phyloP scores from a whole-genome alignment of 352 stramenopile species.

The Phytopythium aichiense region DNA sequence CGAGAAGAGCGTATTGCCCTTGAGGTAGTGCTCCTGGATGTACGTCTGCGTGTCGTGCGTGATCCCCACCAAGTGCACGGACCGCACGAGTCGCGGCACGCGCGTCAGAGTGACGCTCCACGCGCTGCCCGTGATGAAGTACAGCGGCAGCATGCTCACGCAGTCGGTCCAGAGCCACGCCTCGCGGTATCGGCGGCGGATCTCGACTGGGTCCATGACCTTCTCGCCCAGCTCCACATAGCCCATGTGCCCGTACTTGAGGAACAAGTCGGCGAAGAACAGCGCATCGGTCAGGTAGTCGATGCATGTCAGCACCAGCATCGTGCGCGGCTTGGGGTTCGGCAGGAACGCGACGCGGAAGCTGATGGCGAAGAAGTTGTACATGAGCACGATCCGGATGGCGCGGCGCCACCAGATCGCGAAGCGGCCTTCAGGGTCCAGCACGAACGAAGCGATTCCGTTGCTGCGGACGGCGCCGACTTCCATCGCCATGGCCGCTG shows the following conservation, averaged over 20 bases:
- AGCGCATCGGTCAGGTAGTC: constrained; percentile 37
- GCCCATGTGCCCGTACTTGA: constrained; percentile 38
- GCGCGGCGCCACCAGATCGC: constrained; percentile 53
- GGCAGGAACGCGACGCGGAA: constrained; percentile 46
- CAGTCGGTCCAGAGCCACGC: constrained; percentile 31
- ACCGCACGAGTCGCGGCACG: constrained; percentile 38
- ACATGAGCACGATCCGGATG: constrained; percentile 44
- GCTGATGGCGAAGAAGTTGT: constrained; percentile 49
- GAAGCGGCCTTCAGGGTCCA: constrained; percentile 43
- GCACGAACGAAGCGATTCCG: constrained; percentile 5
- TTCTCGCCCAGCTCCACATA: constrained; percentile 38
- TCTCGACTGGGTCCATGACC: constrained; percentile 29
- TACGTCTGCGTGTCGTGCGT: constrained; percentile 37
- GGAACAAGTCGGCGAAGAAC: constrained; percentile 30
- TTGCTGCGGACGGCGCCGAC: constrained; percentile 12
- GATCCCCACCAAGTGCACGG: constrained; percentile 31
- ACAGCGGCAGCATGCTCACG: constrained; percentile 35
- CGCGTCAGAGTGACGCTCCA: constrained; percentile 35
- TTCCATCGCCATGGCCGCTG: background rate
- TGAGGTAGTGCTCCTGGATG: constrained; percentile 51
- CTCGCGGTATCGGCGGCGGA: constrained; percentile 25
- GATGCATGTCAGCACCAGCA: constrained; percentile 27
- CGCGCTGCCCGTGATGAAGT: constrained; percentile 24
- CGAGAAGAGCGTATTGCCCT: constrained; percentile 30
- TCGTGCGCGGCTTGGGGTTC: constrained; percentile 17